Percentiles rank a stretch among this genome's conserved stretches.
phyloP scores from a whole-genome alignment of 169 alveolate genomes.

The Eimeria necatrix region DNA sequence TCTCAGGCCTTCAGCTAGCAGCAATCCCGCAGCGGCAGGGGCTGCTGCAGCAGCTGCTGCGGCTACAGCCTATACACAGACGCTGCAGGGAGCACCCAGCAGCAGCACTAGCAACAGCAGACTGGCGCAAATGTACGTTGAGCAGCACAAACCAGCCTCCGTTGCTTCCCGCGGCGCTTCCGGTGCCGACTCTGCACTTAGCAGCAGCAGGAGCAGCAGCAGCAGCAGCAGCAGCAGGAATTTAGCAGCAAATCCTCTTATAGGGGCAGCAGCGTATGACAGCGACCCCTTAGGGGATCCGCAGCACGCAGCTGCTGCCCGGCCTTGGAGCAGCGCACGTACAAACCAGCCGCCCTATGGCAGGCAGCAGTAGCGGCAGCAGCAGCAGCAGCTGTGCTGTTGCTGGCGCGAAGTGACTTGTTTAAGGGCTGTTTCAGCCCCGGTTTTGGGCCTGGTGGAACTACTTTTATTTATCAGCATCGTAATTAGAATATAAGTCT shows the following conservation, averaged over 20 bases:
- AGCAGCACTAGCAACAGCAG: neutral
- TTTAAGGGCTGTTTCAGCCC: too few relatives aligned
- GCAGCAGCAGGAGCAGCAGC: neutral
- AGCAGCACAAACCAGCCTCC: neutral
- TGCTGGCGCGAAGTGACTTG: too few relatives aligned
- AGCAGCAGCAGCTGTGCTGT: neutral
- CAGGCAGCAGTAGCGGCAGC: neutral
- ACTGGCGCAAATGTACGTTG: neutral
- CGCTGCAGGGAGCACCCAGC: neutral
- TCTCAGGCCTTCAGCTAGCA: neutral
- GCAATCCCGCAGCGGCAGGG: neutral
- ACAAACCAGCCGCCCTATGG: neutral
- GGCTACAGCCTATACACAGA: neutral
- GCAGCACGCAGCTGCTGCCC: neutral
- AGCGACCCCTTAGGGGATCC: neutral
- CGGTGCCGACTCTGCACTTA: neutral
- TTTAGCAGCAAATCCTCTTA: too few relatives aligned
- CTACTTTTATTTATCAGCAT: too few relatives aligned
- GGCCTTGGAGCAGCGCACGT: neutral
- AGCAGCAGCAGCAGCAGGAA: neutral
- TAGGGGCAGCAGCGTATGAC: neutral
- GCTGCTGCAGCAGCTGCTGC: neutral
- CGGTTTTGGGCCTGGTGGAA: too few relatives aligned
- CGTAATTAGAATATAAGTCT: too few relatives aligned
- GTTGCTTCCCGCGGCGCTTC: neutral